Base-by-base conservation (phyloP, 768 basidiomycete species). In the Paxillus involutus region DNA sequence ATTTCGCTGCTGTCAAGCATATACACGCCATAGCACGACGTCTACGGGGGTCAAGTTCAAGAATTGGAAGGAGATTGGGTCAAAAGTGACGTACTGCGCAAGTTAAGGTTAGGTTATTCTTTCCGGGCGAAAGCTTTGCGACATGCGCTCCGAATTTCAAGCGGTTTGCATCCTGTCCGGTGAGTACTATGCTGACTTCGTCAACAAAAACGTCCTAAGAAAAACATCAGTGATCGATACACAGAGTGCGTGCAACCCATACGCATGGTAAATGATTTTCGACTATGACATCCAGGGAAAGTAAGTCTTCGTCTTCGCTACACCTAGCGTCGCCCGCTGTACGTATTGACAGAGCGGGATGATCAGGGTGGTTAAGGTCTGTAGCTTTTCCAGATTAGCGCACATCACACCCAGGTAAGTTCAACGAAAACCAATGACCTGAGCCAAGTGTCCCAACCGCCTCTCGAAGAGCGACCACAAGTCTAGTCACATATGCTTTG, bases 201-300 rank as follows among this genome's bases (percentile, higher is more conserved):
- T 90, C 85, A 16, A 84, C 73, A 0, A 79, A 71, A 17, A 97
- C 53, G 7, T 73, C 68, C 91, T 95, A 53, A 2, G 44, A 21
- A 19, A 49, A 47, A 51, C 44, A 44, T 61, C 52, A 55, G 60
- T 44, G 36, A 45, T 42, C 40, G 33, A 44, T 49, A 41, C 41
- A 35, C 40, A 35, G 37, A 21, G 35, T 35, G 37, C 29, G 17
- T n/a, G 35, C 29, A 49, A 10, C 21, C 73, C 88, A 68, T 67
- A 95, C 94, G 60, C 91, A 90, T 32, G 91, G 86, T 21, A 96
- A 67, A 37, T 71, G 70, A 63, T 93, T 98, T 32, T 71, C 72
- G 29, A 95, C 71, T 2, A 75, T 73, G 16, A 88, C 77, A 49
- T 81, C 72, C 16, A 95, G 63, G 57, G 73, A 80, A 35, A 78